A percentile compares a stretch with the other conserved stretches of the same genome.
phyloP scores from a whole-genome alignment of 805 yeast species.

The Hanseniaspora pseudoguilliermondii region DNA sequence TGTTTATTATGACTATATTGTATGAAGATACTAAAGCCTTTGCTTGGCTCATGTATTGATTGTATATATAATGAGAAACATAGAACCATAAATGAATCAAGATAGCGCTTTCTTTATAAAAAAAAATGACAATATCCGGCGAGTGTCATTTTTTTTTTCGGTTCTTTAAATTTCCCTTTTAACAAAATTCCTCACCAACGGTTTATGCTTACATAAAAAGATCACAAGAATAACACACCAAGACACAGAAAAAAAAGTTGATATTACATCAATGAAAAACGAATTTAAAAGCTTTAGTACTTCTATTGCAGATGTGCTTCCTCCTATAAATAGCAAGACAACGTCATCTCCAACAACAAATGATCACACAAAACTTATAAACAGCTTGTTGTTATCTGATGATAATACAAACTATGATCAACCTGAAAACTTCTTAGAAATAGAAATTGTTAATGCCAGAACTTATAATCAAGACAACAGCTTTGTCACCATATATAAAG shows the following conservation, averaged over 20 bases:
- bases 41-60: too few relatives aligned
- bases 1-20: background rate
- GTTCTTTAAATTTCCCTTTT: background rate
- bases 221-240: too few relatives aligned
- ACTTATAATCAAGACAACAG: constrained; percentile 19
- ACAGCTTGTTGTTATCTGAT: constrained; percentile 4
- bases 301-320: constrained; percentile 1
- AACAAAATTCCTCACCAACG: too few relatives aligned
- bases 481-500: background rate
- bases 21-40: too few relatives aligned
- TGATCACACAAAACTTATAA: background rate
- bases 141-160: background rate
- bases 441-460: constrained; percentile 48
- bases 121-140: too few relatives aligned
- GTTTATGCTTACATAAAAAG: too few relatives aligned
- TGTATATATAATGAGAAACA: too few relatives aligned
- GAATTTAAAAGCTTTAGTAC: constrained; percentile 12
- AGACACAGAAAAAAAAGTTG: too few relatives aligned
- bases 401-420: constrained; percentile 48
- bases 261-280: background rate
- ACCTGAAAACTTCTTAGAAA: constrained; percentile 87
- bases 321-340: background rate
- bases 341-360: background rate
- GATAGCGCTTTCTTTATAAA: too few relatives aligned
- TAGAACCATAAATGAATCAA: too few relatives aligned